Conservation (phyloP, 768 basidiomycete species). For the Pisolithus microcarpus region DNA sequence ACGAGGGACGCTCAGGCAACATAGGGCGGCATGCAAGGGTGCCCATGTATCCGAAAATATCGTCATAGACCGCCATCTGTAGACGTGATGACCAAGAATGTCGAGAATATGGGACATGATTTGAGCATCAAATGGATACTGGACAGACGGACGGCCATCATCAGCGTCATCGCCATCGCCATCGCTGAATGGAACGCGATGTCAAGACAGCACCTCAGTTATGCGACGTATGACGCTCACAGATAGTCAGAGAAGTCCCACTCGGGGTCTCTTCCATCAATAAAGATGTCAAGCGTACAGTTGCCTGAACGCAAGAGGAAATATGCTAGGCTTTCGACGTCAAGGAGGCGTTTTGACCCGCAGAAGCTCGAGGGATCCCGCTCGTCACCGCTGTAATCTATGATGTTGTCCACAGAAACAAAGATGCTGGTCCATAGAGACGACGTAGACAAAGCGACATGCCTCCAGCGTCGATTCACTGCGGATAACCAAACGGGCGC, state of each 20-base stretch:
- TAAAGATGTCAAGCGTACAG: constrained; percentile 46
- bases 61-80: constrained; percentile 45
- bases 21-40: constrained; percentile 50
- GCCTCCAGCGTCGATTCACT: constrained; percentile 48
- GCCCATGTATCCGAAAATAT: constrained; percentile 52
- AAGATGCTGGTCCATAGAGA: constrained; percentile 51
- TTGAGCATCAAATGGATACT: constrained; percentile 6
- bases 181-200: constrained; percentile 1
- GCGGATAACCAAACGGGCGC: constrained; percentile 40
- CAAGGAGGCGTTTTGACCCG: constrained; percentile 12
- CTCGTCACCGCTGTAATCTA: not conserved
- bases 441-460: constrained; percentile 41
- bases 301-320: constrained; percentile 43
- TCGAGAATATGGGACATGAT: constrained; percentile 22
- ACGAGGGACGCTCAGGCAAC: constrained; percentile 33
- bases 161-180: not conserved
- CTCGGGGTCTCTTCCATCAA: constrained; percentile 51
- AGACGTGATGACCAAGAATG: constrained; percentile 44
- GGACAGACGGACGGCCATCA: constrained; percentile 1
- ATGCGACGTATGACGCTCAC: constrained; percentile 20
- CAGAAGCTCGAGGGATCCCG: not conserved
- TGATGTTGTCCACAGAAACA: constrained; percentile 29
- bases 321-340: constrained; percentile 32
- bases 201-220: not conserved
- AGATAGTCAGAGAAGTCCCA: constrained; percentile 52